phyloP scores from a whole-genome alignment of 306 rosid genomes.

The Alnus rubra region DNA sequence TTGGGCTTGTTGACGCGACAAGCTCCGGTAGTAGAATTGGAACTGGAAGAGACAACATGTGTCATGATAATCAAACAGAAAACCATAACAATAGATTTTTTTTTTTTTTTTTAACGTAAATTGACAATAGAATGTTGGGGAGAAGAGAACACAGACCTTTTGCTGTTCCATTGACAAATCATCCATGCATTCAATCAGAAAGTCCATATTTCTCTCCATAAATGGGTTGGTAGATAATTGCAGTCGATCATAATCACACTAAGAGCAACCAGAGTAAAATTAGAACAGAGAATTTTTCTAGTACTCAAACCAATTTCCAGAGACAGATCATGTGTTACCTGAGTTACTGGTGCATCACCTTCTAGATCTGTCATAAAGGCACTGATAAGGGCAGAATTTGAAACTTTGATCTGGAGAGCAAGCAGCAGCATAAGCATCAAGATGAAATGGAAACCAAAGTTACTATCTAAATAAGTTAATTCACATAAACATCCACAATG shows the following conservation, averaged over 20 bases:
- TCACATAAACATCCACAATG: neutral
- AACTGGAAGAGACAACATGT: constrained; percentile 49
- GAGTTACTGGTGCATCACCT: constrained; percentile 81
- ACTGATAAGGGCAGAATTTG: constrained; percentile 94
- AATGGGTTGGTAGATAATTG: constrained; percentile 82
- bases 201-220: constrained; percentile 89
- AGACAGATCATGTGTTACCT: constrained; percentile 50
- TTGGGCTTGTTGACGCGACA: constrained; percentile 94
- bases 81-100: constrained; percentile 10
- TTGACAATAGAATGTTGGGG: constrained; percentile 9
- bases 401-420: constrained; percentile 78
- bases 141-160: constrained; percentile 54
- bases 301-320: constrained; percentile 8
- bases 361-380: constrained; percentile 96
- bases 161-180: constrained; percentile 91
- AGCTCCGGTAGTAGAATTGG: constrained; percentile 77
- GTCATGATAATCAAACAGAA: constrained; percentile 6
- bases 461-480: constrained; percentile 5
- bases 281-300: constrained; percentile 21
- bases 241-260: constrained; percentile 95
- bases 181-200: constrained; percentile 96
- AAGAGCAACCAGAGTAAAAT: constrained; percentile 24
- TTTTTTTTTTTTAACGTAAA: too few species aligned
- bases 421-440: constrained; percentile 14
- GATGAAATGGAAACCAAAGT: constrained; percentile 20